Evolutionary conservation across 257 asterid species (phyloP), one percentile per base, ranked within the genome.

Genomic region (Plantago ovata): DNA sequence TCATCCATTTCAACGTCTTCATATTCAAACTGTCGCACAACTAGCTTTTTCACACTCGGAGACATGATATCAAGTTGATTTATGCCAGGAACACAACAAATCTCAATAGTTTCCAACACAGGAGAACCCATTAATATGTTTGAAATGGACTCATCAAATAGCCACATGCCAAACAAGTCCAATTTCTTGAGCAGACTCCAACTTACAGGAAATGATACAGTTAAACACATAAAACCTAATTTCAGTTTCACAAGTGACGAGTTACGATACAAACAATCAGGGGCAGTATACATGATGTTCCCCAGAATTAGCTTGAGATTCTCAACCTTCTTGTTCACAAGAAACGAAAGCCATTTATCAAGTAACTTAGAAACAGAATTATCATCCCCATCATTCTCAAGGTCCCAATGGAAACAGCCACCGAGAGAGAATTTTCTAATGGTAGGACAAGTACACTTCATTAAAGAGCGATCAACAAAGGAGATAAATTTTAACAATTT

Each of bases 211-310:
- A 18, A 8, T 9, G 24, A 18, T 7, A 47, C 53, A 2, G 0
- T 1, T 9, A 47, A 16, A 9, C 20, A 21, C 13, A 47, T 13
- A 4, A 7, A 0, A 18, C 19, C 19, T 47, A 47, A 0, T 47
- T 9, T 18, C 53, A 47, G 20, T 18, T 47, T 7, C 13, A 47
- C 53, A 47, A 47, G 9, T 9, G 53, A 47, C 13, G 53, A 18
- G 20, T 21, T 24, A 8, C 53, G 53, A 47, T 47, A 47, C 53
- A 47, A 47, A 6, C 24, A 47, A 18, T 47, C 53, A 47, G 53
- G 53, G 15, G 13, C 53, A 16, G 6, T 2, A 18, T 24, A 47
- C 13, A 1, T 9, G 7, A 47, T 18, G 13, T 1, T 24, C 24
- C 3, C 6, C n/a, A n/a, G n/a, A n/a, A n/a, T n/a, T 47, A 47